These are phyloP conservation scores for Calonectria honghensis DNA, from an alignment of 2,329 filamentous ascomycete genomes.

Conservation along the genomic window DNA sequence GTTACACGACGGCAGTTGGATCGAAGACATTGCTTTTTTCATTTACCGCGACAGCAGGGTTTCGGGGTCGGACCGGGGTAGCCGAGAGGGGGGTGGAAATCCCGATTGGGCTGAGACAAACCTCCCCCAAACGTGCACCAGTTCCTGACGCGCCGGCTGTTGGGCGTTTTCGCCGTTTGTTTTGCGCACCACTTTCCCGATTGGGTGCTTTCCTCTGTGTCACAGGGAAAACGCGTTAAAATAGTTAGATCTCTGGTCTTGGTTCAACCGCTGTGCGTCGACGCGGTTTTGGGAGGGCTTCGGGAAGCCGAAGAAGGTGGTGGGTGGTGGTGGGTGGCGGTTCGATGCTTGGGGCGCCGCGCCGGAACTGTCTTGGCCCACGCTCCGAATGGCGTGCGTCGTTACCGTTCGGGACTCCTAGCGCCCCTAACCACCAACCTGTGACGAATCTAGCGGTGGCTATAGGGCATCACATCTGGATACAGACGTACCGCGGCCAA, in stretches of 20 bases:
- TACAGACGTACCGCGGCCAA: not conserved
- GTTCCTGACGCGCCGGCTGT: slow-evolving; percentile 13
- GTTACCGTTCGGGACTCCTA: no score
- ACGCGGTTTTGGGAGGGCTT: not conserved
- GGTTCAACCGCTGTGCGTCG: not conserved
- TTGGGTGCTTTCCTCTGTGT: not conserved
- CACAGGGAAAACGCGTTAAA: not conserved
- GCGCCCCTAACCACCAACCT: not conserved
- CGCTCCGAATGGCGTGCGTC: not conserved
- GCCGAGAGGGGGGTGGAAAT: not conserved
- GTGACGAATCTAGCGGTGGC: slow-evolving; percentile 3
- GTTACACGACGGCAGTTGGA: not conserved
- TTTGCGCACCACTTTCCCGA: slow-evolving; percentile 5
- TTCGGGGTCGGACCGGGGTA: slow-evolving; percentile 6
- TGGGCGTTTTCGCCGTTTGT: not conserved
- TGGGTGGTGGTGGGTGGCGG: not conserved
- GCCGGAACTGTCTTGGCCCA: not conserved
- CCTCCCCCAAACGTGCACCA: not conserved
- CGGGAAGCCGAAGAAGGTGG: not conserved
- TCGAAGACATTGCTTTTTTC: slow-evolving; percentile 1
- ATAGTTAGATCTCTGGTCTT: not conserved
- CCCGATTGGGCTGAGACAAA: not conserved
- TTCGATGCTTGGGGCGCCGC: not conserved
- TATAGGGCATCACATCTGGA: not conserved
- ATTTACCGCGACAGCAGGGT: not conserved